phyloP scores from a whole-genome alignment of 257 asterid genomes.

The Salvia hispanica region DNA sequence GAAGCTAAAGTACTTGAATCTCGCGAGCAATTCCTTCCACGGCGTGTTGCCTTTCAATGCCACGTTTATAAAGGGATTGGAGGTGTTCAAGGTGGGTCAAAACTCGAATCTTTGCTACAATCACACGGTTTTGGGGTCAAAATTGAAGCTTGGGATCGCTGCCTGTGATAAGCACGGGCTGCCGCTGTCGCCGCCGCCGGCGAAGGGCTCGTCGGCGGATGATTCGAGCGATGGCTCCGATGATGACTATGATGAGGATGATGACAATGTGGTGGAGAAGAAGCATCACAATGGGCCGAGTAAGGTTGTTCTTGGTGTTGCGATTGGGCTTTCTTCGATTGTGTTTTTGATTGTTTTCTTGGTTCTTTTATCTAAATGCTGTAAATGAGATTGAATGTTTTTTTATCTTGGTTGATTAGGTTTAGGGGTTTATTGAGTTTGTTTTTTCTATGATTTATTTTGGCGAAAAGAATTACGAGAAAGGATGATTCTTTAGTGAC shows the following conservation, averaged over 20 bases:
- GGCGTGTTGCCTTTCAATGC: slow-evolving; percentile 89
- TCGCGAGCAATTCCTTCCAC: slow-evolving; percentile 67
- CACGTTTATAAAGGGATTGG: slow-evolving; percentile 56
- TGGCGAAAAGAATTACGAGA: slow-evolving; percentile 27
- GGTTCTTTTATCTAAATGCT: slow-evolving; percentile 71
- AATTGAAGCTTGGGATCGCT: slow-evolving; percentile 87
- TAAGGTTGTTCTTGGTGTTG: slow-evolving; percentile 90
- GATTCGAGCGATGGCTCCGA: slow-evolving; percentile 42
- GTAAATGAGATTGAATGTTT: slow-evolving; percentile 55
- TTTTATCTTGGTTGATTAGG: slow-evolving; percentile 30
- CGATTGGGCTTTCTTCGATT: slow-evolving; percentile 82
- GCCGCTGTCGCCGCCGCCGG: slow-evolving; percentile 85
- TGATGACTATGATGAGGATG: slow-evolving; percentile 42
- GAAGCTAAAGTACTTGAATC: slow-evolving; percentile 71
- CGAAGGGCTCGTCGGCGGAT: slow-evolving; percentile 52
- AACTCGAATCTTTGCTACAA: slow-evolving; percentile 85
- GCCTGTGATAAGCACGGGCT: slow-evolving; percentile 81
- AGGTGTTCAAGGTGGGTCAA: slow-evolving; percentile 66
- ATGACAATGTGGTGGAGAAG: slow-evolving; percentile 40
- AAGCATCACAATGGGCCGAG: slow-evolving; percentile 69
- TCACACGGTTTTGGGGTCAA: slow-evolving; percentile 53
- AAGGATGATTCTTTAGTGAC: slow-evolving; percentile 30
- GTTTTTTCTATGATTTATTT: slow-evolving; percentile 12
- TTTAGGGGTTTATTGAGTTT: slow-evolving; percentile 33
- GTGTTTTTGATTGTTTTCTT: slow-evolving; percentile 83